phyloP scores from a whole-genome alignment of 2,329 filamentous ascomycete genomes.

The Aspergillus sp. region DNA sequence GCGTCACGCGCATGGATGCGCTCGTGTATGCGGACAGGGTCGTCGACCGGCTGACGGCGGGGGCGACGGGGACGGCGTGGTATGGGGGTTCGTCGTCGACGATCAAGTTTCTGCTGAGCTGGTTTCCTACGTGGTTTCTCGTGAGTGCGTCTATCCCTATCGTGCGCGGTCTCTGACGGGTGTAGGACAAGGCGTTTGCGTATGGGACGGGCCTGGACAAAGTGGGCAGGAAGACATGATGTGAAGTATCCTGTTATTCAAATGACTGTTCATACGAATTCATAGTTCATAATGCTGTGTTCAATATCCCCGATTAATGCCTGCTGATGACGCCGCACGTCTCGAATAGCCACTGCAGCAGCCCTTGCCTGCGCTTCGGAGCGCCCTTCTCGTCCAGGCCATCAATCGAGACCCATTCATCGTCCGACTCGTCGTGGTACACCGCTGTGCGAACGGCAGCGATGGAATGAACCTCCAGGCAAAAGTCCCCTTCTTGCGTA shows the following conservation, averaged over 20 bases:
- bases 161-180: background rate
- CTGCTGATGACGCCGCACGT: background rate
- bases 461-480: constrained; percentile 56
- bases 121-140: background rate
- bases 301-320: too few relatives aligned
- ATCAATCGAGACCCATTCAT: background rate
- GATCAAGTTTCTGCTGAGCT: background rate
- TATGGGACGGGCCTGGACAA: background rate
- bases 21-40: constrained; percentile 12
- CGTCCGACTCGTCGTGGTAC: background rate
- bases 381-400: background rate
- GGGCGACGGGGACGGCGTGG: constrained; percentile 15
- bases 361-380: background rate
- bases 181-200: background rate
- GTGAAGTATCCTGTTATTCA: too few relatives aligned
- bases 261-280: too few relatives aligned
- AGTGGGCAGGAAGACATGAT: background rate
- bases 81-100: constrained; percentile 4
- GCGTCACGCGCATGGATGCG: constrained; percentile 5
- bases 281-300: too few relatives aligned
- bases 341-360: background rate
- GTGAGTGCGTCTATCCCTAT: background rate
- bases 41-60: constrained; percentile 8
- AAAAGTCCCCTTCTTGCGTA: constrained; percentile 67
- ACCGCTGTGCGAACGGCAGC: constrained; percentile 39